Conservation (phyloP, 2,329 filamentous ascomycete genomes). For the Hawksworthiomyces lignivorus region DNA sequence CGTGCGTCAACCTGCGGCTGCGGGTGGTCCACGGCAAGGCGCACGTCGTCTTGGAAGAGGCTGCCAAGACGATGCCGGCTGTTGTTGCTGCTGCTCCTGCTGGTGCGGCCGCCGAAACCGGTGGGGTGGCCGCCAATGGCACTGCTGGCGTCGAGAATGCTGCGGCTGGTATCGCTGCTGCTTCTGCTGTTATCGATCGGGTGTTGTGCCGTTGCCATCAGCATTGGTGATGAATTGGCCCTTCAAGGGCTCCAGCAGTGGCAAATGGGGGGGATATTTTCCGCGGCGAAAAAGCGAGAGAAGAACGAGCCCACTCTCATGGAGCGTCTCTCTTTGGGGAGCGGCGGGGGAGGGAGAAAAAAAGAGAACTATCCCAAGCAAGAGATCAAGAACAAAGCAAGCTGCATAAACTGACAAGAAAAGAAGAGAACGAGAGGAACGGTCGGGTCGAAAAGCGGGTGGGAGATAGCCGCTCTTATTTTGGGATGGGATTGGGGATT, state of each 20-base stretch:
- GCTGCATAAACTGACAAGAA: conserved; percentile 1
- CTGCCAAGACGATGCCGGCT: too few relatives aligned
- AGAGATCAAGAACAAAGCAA: neutral
- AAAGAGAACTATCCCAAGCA: too few relatives aligned
- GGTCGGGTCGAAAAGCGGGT: neutral
- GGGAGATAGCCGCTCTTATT: neutral
- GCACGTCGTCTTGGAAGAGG: neutral
- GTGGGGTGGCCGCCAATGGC: neutral
- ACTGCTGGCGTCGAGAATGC: neutral
- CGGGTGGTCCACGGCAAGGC: conserved; percentile 1
- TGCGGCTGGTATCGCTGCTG: conserved; percentile 3
- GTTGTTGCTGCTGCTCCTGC: neutral
- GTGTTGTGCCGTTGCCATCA: conserved; percentile 12
- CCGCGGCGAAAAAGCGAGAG: neutral
- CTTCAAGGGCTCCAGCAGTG: conserved; percentile 4
- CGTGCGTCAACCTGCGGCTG: neutral
- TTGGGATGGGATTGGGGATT: too few relatives aligned
- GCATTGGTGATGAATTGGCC: conserved; percentile 5
- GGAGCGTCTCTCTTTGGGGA: conserved; percentile 6
- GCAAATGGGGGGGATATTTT: neutral
- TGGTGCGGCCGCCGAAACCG: neutral
- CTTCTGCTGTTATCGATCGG: conserved; percentile 7
- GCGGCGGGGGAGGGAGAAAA: neutral
- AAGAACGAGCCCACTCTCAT: neutral
- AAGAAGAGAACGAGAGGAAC: neutral